Evolutionary conservation across 305 asterid species (phyloP), one percentile per base, ranked within the genome.

Genomic region (Solanum aculeatissimum): DNA sequence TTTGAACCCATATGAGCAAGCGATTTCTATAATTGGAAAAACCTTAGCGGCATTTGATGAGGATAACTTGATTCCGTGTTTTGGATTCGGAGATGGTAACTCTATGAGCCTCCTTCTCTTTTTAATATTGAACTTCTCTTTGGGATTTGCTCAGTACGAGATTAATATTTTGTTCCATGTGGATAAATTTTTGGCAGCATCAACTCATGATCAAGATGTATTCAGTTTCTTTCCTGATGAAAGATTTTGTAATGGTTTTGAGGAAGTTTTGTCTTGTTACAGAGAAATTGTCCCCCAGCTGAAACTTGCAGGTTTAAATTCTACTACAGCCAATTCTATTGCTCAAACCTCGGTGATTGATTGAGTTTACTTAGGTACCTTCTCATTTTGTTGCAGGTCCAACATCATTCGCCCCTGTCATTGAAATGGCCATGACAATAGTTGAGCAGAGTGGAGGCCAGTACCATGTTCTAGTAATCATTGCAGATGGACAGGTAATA

Each of bases 401-500:
- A 70, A 97, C 99, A 62, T 97, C 98, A 55, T 97, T 97, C 88
- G 98, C 98, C 21, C 99, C 98, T 32, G 84, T 95, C 43, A 92
- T 97, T 81, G 98, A 97, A 90, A 94, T 91, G 98, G 99, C 98
- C 72, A 91, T 79, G 83, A 92, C 98, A 71, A 92, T 94, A 91
- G 99, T 97, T 87, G 94, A 93, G 90, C 94, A 91, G 90, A 97
- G 97, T 85, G 97, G 96, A 82, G 96, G 99, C 82, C 99, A 97
- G 88, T 97, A 97, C 86, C 99, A 97, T 86, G 99, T 97, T 62
- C 89, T 97, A 84, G 82, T 97, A 83, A 94, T 97, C 83, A 92
- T 97, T 62, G 99, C 99, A 16, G 99, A 97, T 88, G 99, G 99
- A 27, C 99, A 97, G 98, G 99, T 97, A 89, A 60, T 4, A n/a